phyloP scores from a whole-genome alignment of 1,284 basidiomycete genomes.

The Cronartium quercuum region DNA sequence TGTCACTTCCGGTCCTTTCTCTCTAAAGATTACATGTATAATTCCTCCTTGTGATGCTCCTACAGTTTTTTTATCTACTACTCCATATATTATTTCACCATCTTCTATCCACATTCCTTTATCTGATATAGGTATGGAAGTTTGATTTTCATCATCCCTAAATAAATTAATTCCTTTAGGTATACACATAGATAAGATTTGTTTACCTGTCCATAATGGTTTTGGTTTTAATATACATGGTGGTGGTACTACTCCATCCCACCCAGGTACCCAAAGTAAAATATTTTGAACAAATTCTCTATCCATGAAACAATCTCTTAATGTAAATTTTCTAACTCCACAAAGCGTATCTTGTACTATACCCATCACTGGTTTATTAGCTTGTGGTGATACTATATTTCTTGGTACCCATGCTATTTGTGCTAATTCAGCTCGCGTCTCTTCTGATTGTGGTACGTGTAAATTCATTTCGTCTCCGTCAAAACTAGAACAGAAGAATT shows the following conservation, averaged over 20 bases:
- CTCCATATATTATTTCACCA: constrained; percentile 89
- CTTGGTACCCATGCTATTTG: constrained; percentile 99
- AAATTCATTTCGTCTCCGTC: constrained; percentile 99
- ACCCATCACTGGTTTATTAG: constrained; percentile 99
- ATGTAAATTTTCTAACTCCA: constrained; percentile 92
- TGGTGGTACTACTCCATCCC: constrained; percentile 87
- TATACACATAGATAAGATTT: constrained; percentile 86
- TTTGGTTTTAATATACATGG: constrained; percentile 96
- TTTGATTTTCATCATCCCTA: constrained; percentile 69
- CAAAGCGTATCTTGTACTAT: constrained; percentile 99
- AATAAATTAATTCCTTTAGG: constrained; percentile 93
- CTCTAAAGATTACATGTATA: constrained; percentile 93
- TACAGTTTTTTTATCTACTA: constrained; percentile 96
- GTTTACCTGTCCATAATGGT: constrained; percentile 96
- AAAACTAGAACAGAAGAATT: constrained; percentile 55
- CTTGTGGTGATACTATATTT: constrained; percentile 97
- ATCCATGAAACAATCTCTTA: constrained; percentile 88
- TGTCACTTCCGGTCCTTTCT: constrained; percentile 92
- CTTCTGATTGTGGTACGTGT: constrained; percentile 97
- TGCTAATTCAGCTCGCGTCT: constrained; percentile 94
- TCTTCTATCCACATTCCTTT: constrained; percentile 96
- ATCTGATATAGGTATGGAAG: constrained; percentile 75
- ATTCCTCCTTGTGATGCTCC: constrained; percentile 91
- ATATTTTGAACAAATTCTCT: constrained; percentile 95
- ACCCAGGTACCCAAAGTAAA: constrained; percentile 91